Evolutionary conservation across 495 filamentous ascomycete species (phyloP), one percentile per base, ranked within the genome.

Genomic region (Jackrogersella multiformis): DNA sequence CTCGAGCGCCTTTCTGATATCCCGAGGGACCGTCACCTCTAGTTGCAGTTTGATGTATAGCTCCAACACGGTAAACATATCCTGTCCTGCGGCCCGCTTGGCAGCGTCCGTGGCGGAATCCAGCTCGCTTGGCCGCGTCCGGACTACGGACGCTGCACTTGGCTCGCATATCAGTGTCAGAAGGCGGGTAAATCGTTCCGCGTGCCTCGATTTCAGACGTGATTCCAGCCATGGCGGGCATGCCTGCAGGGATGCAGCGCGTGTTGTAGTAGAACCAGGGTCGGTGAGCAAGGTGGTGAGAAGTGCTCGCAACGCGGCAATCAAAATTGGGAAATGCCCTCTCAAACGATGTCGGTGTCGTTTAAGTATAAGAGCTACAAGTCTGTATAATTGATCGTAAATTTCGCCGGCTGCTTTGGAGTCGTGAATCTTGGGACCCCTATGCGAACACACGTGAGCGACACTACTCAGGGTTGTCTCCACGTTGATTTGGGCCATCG

Each of bases 141-240:
- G 80, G 4, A 88, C 79, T 1, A 93, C 88, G 4, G 90, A 89
- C 0, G 88, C 92, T 13, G 86, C 85, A 12, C 88, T 90, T 12
- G 93, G 93, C 55, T 94, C 89, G 74, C 90, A 93, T 54, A 96
- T 84, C 2, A 90, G 82, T 5, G 87, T 90, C 28, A 97, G 79
- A 23, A 96, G 83, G 4, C 92, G 87, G 5, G 90, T 81, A 74
- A 88, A 92, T 24, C 82, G 80, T 38, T 82, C 77, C 4, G 89
- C 89, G 57, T 92, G 84, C 1, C 75, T 73, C 30, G 84, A 78
- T 9, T 77, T 55, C 28, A 77, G 56, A 46, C 61, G 80, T 57
- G 56, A 48, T 15, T 66, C 41, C 1, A 77, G 69, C 74, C 72
- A 73, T n/a, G 64, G 72, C 13, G 60, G 72, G 18, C 51, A 41